Evolutionary conservation across 441 rosid genomes (phyloP).

Genomic region (Jatropha multifida): DNA sequence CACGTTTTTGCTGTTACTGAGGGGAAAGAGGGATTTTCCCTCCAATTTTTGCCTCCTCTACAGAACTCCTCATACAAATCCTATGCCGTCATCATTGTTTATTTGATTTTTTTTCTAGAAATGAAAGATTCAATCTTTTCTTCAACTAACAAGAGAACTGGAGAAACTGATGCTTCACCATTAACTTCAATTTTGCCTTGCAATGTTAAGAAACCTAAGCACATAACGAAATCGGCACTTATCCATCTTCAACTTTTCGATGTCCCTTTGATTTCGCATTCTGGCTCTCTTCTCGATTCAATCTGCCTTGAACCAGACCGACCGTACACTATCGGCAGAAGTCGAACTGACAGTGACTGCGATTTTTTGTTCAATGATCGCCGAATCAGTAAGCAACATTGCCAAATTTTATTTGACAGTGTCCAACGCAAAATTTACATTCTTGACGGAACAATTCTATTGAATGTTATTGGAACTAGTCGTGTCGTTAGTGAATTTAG

Average conservation of each 20-base stretch:
- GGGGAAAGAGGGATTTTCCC: slow-evolving; percentile 7
- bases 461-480: slow-evolving; percentile 20
- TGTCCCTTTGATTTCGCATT: slow-evolving; percentile 51
- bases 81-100: no score
- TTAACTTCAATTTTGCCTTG: slow-evolving; percentile 21
- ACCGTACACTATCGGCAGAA: slow-evolving; percentile 68
- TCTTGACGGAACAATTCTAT: slow-evolving; percentile 46
- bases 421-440: slow-evolving; percentile 47
- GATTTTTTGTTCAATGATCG: slow-evolving; percentile 48
- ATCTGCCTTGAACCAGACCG: slow-evolving; percentile 54
- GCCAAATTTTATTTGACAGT: slow-evolving; percentile 65
- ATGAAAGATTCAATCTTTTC: slow-evolving; percentile 9
- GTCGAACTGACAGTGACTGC: slow-evolving; percentile 44
- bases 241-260: slow-evolving; percentile 46
- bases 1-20: background rate
- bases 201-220: slow-evolving; percentile 33
- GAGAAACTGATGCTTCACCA: background rate
- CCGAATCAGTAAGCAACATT: slow-evolving; percentile 73
- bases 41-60: background rate
- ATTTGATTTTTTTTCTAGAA: background rate
- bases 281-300: slow-evolving; percentile 42
- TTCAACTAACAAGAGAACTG: background rate
- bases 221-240: slow-evolving; percentile 35
- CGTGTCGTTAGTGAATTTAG: slow-evolving; percentile 42
- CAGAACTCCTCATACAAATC: background rate